phyloP scores from a whole-genome alignment of 106 monocot species.

The Posidonia australis region DNA sequence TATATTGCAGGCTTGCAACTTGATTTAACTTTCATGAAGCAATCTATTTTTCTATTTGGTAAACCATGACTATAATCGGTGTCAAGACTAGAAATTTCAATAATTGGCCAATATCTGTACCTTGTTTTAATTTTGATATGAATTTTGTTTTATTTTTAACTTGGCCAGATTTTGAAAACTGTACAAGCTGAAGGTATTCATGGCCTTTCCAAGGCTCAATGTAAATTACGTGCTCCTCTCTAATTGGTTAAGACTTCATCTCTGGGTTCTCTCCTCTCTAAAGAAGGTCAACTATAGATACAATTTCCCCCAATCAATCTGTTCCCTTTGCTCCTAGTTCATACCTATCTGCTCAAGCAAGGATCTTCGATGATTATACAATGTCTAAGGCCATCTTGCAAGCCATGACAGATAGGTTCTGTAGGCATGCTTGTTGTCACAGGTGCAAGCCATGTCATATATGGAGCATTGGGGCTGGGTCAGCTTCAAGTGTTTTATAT shows the following conservation, averaged over 20 bases:
- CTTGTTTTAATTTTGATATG: not conserved
- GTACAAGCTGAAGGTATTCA: conserved; percentile 90
- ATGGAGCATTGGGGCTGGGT: conserved; percentile 80
- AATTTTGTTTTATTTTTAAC: not conserved
- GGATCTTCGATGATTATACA: conserved; percentile 87
- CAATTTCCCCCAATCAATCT: conserved; percentile 41
- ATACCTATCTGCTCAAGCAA: conserved; percentile 70
- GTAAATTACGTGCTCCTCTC: conserved; percentile 85
- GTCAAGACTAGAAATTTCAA: no score
- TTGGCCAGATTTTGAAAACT: conserved; percentile 34
- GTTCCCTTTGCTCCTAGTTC: conserved; percentile 63
- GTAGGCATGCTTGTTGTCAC: conserved; percentile 77
- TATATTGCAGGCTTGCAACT: no score
- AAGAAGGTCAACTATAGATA: conserved; percentile 51
- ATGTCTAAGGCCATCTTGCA: conserved; percentile 72
- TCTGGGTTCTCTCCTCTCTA: conserved; percentile 69
- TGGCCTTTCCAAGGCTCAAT: conserved; percentile 63
- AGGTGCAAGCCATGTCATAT: conserved; percentile 92
- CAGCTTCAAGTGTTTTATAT: conserved; percentile 44
- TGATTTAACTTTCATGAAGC: no score
- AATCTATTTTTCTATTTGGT: no score
- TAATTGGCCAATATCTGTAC: no score
- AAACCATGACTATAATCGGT: no score
- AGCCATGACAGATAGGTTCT: conserved; percentile 48
- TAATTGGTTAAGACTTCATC: conserved; percentile 82